These are phyloP conservation scores for Mycena leptocephala DNA, from an alignment of 768 basidiomycete genomes.

Conservation along the genomic window DNA sequence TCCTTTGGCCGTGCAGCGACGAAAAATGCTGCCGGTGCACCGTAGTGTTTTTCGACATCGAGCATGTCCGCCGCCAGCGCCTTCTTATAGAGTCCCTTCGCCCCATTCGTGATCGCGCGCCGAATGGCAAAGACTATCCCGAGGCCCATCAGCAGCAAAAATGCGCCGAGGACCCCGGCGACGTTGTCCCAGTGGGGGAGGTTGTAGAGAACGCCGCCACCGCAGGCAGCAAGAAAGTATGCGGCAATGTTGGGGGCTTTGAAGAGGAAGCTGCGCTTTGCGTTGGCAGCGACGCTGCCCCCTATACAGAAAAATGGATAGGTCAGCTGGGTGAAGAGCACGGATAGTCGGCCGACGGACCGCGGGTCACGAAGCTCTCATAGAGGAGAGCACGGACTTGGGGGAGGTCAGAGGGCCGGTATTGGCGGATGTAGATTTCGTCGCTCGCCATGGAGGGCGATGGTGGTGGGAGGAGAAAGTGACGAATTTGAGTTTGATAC, in stretches of 20 bases:
- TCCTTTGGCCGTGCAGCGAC: constrained; percentile 5
- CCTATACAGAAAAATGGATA: background rate
- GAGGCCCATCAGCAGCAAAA: background rate
- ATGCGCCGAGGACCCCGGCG: background rate
- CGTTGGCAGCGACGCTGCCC: background rate
- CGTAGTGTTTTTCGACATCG: constrained; percentile 18
- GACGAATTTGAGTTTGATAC: no score
- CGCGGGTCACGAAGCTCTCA: constrained; percentile 17
- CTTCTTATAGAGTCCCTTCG: background rate
- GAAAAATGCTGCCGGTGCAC: background rate
- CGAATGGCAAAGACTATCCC: background rate
- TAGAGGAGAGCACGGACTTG: constrained; percentile 23
- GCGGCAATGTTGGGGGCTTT: background rate
- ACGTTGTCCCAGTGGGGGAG: background rate
- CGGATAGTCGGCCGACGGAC: background rate
- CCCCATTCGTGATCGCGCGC: background rate
- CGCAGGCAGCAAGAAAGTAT: constrained; percentile 11
- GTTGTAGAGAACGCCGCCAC: background rate
- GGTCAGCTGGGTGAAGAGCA: background rate
- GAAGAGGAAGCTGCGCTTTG: background rate
- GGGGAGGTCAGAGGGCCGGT: constrained; percentile 15
- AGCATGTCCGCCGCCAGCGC: constrained; percentile 16
- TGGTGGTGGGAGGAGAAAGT: background rate
- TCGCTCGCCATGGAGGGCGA: background rate
- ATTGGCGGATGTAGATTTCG: constrained; percentile 14